phyloP scores from a whole-genome alignment of 1,284 basidiomycete species.

The Austroboletus niveus region DNA sequence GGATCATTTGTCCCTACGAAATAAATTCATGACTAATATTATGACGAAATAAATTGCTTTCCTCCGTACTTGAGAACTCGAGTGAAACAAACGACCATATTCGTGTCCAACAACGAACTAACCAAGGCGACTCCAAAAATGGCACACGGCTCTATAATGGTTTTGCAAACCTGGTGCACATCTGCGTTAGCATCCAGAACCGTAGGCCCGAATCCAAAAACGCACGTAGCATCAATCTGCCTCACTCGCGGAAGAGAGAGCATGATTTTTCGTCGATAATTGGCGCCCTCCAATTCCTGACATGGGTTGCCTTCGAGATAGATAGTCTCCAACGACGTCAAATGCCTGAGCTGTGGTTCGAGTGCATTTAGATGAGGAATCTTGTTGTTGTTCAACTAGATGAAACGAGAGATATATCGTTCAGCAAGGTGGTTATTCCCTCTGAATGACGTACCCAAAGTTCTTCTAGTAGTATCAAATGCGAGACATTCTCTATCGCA shows the following conservation, averaged over 20 bases:
- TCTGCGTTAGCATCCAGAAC: no score
- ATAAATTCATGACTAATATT: no score
- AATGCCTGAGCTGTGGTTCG: slow-evolving; percentile 70
- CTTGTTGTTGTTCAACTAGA: slow-evolving; percentile 85
- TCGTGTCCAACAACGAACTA: no score
- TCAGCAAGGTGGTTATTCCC: not conserved
- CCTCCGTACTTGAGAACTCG: no score
- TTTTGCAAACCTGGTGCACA: no score
- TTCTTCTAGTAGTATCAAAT: slow-evolving; percentile 79
- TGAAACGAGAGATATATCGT: not conserved
- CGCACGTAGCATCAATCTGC: slow-evolving; percentile 95
- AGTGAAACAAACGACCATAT: no score
- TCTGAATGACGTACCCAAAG: slow-evolving; percentile 75
- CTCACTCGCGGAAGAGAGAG: slow-evolving; percentile 84
- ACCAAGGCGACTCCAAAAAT: no score
- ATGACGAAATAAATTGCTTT: no score
- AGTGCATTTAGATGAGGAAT: slow-evolving; percentile 70
- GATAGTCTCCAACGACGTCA: slow-evolving; percentile 76
- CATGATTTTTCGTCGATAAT: slow-evolving; percentile 89
- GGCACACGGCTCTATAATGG: no score
- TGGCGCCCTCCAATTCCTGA: slow-evolving; percentile 73
- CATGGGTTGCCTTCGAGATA: slow-evolving; percentile 96
- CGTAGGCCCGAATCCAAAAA: slow-evolving; percentile 14
- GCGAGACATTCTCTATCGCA: slow-evolving; percentile 77
- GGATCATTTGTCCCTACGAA: no score